Conservation (phyloP, 345 rosid genomes). For the Arabis alpina region DNA sequence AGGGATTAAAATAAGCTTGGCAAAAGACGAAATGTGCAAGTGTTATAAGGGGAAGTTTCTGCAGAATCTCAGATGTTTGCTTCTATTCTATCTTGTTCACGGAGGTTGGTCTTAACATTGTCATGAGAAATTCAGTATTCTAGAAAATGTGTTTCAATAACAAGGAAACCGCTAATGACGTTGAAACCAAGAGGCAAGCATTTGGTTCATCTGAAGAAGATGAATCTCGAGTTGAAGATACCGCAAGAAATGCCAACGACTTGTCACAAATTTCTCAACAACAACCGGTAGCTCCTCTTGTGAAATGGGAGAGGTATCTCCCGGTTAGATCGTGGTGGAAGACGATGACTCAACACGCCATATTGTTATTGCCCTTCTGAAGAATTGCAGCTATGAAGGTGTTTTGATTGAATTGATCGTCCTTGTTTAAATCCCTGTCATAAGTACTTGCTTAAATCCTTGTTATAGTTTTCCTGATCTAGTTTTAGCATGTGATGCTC, state of each 20-base stretch:
- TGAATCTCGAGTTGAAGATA: constrained; percentile 48
- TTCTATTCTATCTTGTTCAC: constrained; percentile 50
- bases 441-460: constrained; percentile 51
- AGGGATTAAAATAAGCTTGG: constrained; percentile 31
- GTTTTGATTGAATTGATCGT: constrained; percentile 15
- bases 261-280: constrained; percentile 49
- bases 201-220: constrained; percentile 57
- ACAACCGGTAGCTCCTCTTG: constrained; percentile 43
- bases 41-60: constrained; percentile 32
- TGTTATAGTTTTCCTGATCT: constrained; percentile 8
- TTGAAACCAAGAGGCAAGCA: constrained; percentile 47
- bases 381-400: constrained; percentile 91
- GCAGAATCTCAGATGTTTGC: constrained; percentile 35
- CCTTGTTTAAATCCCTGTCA: constrained; percentile 57
- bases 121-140: constrained; percentile 18
- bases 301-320: constrained; percentile 82
- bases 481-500: constrained; percentile 21
- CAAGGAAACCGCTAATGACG: constrained; percentile 48
- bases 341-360: constrained; percentile 79
- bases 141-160: constrained; percentile 52
- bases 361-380: constrained; percentile 69
- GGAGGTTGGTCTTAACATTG: constrained; percentile 42
- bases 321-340: constrained; percentile 71
- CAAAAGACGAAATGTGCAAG: constrained; percentile 30
- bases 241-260: constrained; percentile 40